Evolutionary conservation across 2,329 filamentous ascomycete genomes (phyloP).

Genomic region (Ceratocystis lukuohia): DNA sequence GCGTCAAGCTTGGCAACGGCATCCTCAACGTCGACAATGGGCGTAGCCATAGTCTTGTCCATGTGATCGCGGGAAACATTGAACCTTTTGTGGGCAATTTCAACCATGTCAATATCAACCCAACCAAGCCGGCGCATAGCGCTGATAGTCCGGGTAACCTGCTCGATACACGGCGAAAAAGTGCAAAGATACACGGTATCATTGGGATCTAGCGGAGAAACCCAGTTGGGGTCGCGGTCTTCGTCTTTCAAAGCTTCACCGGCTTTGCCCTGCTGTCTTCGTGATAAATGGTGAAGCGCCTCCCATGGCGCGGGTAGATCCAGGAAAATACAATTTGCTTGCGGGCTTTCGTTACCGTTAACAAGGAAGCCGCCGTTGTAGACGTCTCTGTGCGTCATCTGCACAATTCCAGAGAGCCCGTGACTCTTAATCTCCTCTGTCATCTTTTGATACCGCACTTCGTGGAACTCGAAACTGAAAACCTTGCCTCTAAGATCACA

Average conservation of each 20-base stretch:
- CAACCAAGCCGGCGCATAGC: constrained; percentile 69
- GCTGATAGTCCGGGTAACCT: constrained; percentile 76
- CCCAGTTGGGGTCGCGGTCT: constrained; percentile 22
- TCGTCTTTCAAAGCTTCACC: constrained; percentile 25
- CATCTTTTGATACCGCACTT: constrained; percentile 56
- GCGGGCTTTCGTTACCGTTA: constrained; percentile 13
- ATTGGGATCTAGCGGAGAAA: constrained; percentile 51
- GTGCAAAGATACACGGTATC: constrained; percentile 70
- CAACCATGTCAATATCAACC: constrained; percentile 88
- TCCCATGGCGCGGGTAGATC: constrained; percentile 73
- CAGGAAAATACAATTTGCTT: constrained; percentile 49
- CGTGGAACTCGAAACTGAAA: constrained; percentile 73
- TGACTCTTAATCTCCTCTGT: constrained; percentile 56
- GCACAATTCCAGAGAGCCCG: constrained; percentile 49
- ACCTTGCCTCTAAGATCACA: constrained; percentile 49
- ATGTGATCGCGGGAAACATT: constrained; percentile 72
- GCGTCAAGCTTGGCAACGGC: constrained; percentile 51
- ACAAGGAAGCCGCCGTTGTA: constrained; percentile 57
- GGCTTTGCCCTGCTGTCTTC: constrained; percentile 28
- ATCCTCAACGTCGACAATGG: constrained; percentile 63
- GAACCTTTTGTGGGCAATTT: constrained; percentile 65
- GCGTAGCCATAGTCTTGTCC: constrained; percentile 58
- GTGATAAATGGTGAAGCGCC: constrained; percentile 61
- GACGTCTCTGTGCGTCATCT: constrained; percentile 66
- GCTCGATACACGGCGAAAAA: constrained; percentile 94